Evolutionary conservation across 331 rosid genomes (phyloP), one percentile per base, ranked within the genome.

Genomic region (Quercus lobata): DNA sequence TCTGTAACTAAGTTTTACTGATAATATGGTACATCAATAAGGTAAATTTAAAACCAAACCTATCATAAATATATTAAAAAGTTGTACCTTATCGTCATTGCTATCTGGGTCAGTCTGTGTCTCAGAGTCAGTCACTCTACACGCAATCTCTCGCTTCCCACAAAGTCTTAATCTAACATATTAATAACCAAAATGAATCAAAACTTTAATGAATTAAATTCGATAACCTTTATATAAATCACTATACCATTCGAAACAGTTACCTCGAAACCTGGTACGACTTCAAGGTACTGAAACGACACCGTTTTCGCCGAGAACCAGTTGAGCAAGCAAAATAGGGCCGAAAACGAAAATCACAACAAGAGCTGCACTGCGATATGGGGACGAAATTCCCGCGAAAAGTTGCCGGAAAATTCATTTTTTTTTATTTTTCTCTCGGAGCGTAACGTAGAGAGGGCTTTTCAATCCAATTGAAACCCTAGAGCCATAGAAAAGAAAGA

Each of bases 111-210:
- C 90, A 8, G 71, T 63, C 54, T 86, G 82, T 34, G 92, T 84
- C 76, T 90, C 97, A 65, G 86, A 86, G 75, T 90, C 97, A 65
- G 86, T 87, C 78, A 77, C 86, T 78, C 91, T 83, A 82, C 99
- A 92, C 57, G 82, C 74, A 78, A 89, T 79, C 80, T 78, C 84
- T 81, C 90, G 87, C 81, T 82, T 84, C 80, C 84, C 65, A 73
- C 63, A 61, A 14, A 73, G 54, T 56, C 88, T 82, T 35, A 80
- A 78, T 78, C 25, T 37, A 71, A 7, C 75, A 73, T 68, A 30
- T 52, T 19, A 79, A 34, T 53, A 37, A 25, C 75, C 57, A 30
- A 22, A 32, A 83, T 41, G 4, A 12, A 80, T 54, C 74, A 56
- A 69, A 73, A 77, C 19, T 81, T 70, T 79, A 74, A 55, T 2